Percentiles rank a stretch among this genome's conserved stretches.
phyloP scores from a whole-genome alignment of 1,139 yeast genomes.

The Hansenula lynferdii region DNA sequence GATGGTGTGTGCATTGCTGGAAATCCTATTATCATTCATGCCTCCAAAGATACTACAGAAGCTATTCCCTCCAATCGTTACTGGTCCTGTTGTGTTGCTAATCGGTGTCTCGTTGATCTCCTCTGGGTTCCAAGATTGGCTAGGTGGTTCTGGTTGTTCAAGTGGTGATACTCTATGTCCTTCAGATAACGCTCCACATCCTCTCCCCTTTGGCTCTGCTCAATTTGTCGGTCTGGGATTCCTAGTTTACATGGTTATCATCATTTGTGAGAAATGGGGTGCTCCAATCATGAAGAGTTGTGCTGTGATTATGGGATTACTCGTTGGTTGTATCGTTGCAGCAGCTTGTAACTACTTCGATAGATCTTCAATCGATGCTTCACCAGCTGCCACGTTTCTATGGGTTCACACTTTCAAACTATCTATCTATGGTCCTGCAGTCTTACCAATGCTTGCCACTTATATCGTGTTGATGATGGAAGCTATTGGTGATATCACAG shows the following conservation, averaged over 20 bases:
- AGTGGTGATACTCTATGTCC: constrained; percentile 37
- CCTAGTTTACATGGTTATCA: constrained; percentile 68
- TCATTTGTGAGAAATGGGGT: constrained; percentile 79
- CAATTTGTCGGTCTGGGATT: constrained; percentile 83
- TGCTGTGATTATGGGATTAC: constrained; percentile 80
- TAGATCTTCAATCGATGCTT: constrained; percentile 47
- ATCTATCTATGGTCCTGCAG: constrained; percentile 74
- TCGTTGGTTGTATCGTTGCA: constrained; percentile 87
- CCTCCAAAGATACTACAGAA: constrained; percentile 69
- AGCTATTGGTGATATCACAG: constrained; percentile 90
- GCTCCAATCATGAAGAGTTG: constrained; percentile 92
- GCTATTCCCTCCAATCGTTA: constrained; percentile 82
- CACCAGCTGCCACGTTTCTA: constrained; percentile 78
- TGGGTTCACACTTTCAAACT: constrained; percentile 86
- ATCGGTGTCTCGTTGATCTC: constrained; percentile 69
- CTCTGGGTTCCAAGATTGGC: constrained; percentile 81
- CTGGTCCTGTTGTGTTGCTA: constrained; percentile 86
- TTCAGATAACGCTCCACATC: constrained; percentile 41
- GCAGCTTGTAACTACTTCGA: constrained; percentile 88
- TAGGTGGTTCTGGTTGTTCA: constrained; percentile 76
- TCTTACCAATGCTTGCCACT: constrained; percentile 81
- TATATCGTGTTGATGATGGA: constrained; percentile 83
- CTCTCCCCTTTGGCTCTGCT: constrained; percentile 80
- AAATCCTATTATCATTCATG: constrained; percentile 64
- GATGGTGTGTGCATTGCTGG: constrained; percentile 65